phyloP scores from a whole-genome alignment of 78 protist genomes.

The Mastigamoeba balamuthi region DNA sequence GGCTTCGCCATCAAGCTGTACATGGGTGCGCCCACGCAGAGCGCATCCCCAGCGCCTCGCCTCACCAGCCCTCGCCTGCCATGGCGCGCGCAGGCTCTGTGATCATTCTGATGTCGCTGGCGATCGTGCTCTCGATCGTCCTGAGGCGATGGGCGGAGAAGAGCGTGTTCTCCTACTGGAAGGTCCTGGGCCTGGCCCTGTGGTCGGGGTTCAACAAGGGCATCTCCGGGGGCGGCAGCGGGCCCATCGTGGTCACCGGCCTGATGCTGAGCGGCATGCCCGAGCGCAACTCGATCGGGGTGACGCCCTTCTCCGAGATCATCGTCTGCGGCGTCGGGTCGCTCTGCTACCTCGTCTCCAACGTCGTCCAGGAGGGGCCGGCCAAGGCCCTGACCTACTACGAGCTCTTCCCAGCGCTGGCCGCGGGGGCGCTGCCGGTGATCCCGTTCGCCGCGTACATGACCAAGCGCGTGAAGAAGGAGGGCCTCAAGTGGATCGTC shows the following conservation, averaged over 20 bases:
- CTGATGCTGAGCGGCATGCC: neutral
- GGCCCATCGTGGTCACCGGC: neutral
- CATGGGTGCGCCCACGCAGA: no score
- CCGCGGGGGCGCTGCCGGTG: neutral
- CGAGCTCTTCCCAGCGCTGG: neutral
- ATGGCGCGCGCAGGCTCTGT: no score
- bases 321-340: neutral
- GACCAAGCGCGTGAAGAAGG: neutral
- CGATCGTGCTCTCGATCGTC: no score
- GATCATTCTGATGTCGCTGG: no score
- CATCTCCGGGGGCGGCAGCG: neutral
- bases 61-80: no score
- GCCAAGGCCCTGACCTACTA: neutral
- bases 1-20: neutral
- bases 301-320: neutral
- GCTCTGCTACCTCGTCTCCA: neutral
- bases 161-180: neutral
- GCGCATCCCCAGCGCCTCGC: no score
- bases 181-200: neutral
- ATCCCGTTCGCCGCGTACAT: neutral
- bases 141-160: no score
- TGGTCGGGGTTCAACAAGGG: neutral
- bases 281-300: neutral
- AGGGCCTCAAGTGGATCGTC: neutral
- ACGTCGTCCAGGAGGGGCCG: no score